Evolutionary conservation across 306 rosid genomes (phyloP).

Genomic region (Malus domestica): DNA sequence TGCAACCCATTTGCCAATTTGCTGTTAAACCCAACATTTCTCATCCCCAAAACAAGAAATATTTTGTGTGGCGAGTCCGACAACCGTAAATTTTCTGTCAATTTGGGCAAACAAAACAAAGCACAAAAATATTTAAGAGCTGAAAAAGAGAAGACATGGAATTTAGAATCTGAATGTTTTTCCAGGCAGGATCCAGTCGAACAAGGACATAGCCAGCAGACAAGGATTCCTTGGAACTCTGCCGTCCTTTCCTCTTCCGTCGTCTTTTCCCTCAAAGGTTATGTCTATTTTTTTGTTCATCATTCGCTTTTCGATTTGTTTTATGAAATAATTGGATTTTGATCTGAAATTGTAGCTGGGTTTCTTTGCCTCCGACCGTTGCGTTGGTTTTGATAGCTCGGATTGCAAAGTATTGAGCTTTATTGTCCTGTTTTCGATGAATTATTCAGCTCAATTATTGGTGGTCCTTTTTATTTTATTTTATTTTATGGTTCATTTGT

Average conservation of each 20-base stretch:
- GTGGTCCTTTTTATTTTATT: not conserved
- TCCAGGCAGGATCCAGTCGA: not conserved
- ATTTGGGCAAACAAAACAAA: not conserved
- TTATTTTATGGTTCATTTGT: not conserved
- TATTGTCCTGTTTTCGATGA: not conserved
- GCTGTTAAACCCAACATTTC: not conserved
- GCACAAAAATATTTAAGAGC: not conserved
- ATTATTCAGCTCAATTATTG: not conserved
- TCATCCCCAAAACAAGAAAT: not conserved
- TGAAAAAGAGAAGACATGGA: not conserved
- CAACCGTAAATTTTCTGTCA: not conserved
- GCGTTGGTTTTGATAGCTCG: not conserved
- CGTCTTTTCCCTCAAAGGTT: conserved; percentile 2
- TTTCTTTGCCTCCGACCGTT: not conserved
- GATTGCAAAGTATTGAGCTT: not conserved
- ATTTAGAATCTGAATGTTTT: conserved; percentile 8
- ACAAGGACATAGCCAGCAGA: not conserved
- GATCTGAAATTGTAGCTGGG: not conserved
- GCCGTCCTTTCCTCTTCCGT: not conserved
- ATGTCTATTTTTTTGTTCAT: not conserved
- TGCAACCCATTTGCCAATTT: not conserved
- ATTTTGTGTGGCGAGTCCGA: not conserved
- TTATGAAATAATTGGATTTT: not conserved
- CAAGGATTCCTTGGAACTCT: not conserved
- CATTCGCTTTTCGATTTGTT: not conserved